Evolutionary conservation across 208 protist genomes (phyloP).

Genomic region (Kentomonas sorsogonicus): DNA sequence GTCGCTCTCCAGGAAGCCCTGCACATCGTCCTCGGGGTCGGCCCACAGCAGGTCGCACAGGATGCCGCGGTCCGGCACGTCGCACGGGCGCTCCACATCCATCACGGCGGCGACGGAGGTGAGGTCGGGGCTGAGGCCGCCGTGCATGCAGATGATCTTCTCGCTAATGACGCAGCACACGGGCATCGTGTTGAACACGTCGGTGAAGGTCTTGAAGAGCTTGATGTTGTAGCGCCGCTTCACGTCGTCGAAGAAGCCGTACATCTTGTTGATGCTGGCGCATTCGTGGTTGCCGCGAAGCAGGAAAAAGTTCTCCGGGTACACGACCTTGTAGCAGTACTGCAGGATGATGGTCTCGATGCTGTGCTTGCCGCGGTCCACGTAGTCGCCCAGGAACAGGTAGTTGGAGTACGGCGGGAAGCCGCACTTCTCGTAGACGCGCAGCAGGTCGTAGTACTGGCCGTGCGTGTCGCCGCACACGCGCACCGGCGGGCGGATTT

Average conservation of each 20-base stretch:
- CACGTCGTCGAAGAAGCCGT: constrained; percentile 99
- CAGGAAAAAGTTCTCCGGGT: constrained; percentile 98
- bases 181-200: constrained; percentile 99
- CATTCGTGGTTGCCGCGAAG: constrained; percentile 99
- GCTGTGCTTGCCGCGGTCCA: constrained; percentile 96
- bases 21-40: constrained; percentile 93
- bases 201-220: constrained; percentile 99
- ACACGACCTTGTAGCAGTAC: constrained; percentile 95
- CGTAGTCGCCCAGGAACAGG: constrained; percentile 99
- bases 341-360: constrained; percentile 92
- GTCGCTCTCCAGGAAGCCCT: constrained; percentile 96
- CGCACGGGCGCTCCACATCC: constrained; percentile 95
- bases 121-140: constrained; percentile 97
- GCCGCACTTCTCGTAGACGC: constrained; percentile 93
- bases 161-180: constrained; percentile 98
- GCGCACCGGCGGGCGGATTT: constrained; percentile 81
- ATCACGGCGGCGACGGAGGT: constrained; percentile 91
- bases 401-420: constrained; percentile 96
- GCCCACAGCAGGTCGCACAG: constrained; percentile 99
- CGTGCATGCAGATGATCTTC: constrained; percentile 99
- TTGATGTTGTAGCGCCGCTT: constrained; percentile 91
- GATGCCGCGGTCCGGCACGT: constrained; percentile 97
- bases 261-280: constrained; percentile 97
- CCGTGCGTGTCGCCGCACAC: constrained; percentile 97
- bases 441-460: constrained; percentile 99